A percentile compares a stretch with the other conserved stretches of the same genome.
phyloP scores from a whole-genome alignment of 768 basidiomycete species.

The Calocybe indica region DNA sequence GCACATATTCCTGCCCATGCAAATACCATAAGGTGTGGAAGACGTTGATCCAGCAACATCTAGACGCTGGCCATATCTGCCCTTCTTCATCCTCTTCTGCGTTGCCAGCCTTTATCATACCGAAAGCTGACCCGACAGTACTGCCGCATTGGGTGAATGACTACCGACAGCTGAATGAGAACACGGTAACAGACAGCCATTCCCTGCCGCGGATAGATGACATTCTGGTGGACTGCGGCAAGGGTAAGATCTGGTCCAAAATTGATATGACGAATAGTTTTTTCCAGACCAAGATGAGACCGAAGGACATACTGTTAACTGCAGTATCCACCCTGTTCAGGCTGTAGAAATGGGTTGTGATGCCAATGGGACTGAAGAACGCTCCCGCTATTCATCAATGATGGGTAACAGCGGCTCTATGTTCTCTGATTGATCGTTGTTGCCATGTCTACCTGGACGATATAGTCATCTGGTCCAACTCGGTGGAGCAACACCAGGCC shows the following conservation, averaged over 20 bases:
- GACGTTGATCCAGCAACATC: conserved; percentile 23
- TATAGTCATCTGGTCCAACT: conserved; percentile 36
- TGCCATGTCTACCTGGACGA: conserved; percentile 39
- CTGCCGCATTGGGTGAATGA: conserved; percentile 31
- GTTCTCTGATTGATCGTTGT: conserved; percentile 9
- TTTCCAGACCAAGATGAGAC: conserved; percentile 26
- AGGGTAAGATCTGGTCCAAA: conserved; percentile 24
- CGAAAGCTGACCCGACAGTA: conserved; percentile 19
- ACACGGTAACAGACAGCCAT: conserved; percentile 20
- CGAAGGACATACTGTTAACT: conserved; percentile 20
- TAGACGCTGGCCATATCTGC: conserved; percentile 22
- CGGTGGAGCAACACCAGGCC: conserved; percentile 22
- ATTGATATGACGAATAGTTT: conserved; percentile 34
- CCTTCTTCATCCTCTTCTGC: conserved; percentile 21
- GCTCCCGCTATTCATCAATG: conserved; percentile 24
- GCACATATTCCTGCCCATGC: conserved; percentile 23
- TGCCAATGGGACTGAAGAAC: conserved; percentile 16
- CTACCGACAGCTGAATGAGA: conserved; percentile 23
- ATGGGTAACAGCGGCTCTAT: conserved; percentile 17
- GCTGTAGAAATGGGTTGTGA: conserved; percentile 23
- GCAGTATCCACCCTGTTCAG: conserved; percentile 30
- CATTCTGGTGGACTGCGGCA: conserved; percentile 26
- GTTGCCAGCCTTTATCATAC: conserved; percentile 33
- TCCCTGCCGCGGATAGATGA: conserved; percentile 23
- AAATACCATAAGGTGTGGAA: conserved; percentile 28